These are phyloP conservation scores for Choricystis sp. DNA, from an alignment of 139 green algal species.

Conservation along the genomic window DNA sequence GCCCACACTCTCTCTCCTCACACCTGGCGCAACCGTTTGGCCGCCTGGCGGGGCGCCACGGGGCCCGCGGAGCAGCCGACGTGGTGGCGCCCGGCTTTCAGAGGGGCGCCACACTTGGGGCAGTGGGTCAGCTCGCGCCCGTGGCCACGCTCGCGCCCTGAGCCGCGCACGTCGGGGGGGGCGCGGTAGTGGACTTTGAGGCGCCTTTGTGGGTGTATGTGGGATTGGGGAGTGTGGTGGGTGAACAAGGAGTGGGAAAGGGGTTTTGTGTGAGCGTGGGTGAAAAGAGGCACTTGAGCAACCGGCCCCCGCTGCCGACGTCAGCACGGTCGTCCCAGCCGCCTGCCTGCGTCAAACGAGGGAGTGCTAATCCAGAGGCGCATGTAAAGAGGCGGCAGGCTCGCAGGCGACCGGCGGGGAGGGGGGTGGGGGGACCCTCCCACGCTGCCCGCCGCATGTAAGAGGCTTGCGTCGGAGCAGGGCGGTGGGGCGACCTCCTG, in stretches of 20 bases:
- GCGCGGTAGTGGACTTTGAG: slow-evolving; percentile 62
- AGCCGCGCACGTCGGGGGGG: slow-evolving; percentile 58
- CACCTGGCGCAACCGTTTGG: slow-evolving; percentile 18
- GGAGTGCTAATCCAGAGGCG: too few species aligned
- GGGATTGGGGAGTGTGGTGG: background rate
- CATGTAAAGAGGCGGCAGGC: too few species aligned
- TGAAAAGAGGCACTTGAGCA: too few species aligned
- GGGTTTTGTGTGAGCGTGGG: background rate
- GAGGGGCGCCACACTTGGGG: slow-evolving; percentile 58
- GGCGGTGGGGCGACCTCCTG: too few species aligned
- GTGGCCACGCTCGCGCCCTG: slow-evolving; percentile 66
- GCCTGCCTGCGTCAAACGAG: too few species aligned
- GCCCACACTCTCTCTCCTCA: too few species aligned
- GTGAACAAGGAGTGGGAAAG: background rate
- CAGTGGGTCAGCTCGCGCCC: slow-evolving; percentile 61
- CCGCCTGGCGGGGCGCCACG: slow-evolving; percentile 17
- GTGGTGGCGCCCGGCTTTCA: slow-evolving; percentile 71
- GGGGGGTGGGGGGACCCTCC: too few species aligned
- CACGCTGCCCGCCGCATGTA: too few species aligned
- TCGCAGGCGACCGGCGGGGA: too few species aligned
- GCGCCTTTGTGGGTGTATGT: background rate
- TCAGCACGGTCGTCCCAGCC: too few species aligned
- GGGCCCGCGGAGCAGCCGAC: slow-evolving; percentile 51
- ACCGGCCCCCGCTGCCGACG: too few species aligned
- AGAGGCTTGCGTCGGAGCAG: too few species aligned